Base-by-base conservation (phyloP, 176 grass and related monocot genomes). In the Guadua angustifolia region DNA sequence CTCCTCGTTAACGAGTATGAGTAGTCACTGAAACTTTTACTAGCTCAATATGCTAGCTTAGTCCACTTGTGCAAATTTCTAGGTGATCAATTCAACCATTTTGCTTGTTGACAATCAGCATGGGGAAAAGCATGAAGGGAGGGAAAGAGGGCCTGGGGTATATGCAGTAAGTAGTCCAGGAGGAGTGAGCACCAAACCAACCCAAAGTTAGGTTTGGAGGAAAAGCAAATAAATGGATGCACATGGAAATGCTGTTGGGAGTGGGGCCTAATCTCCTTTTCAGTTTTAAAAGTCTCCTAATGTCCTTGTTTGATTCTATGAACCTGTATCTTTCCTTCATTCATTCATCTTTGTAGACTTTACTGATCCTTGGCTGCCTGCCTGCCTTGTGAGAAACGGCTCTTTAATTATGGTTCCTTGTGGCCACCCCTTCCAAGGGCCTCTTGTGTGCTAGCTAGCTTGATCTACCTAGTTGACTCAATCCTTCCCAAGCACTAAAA, bases 221-320 rank as follows among this genome's bases (percentile, higher is more conserved):
- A 86, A 93, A 94, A 94, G 89, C 84, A 86, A 89, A 90, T 92
- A 80, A 88, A 94, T 94, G 84, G 91, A 94, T 86, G 94, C 94
- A 94, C 94, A 94, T 94, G 89, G 55, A 88, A 77, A 59, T 82
- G 86, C 73, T 66, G 78, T 89, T 89, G 79, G 64, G 73, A 32
- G 55, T 71, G 49, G 73, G 57, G 7, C 77, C 63, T 33, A 38
- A 44, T 29, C n/a, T 90, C 75, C 88, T 92, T 92, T 95, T 92
- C 86, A 81, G 77, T 81, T 95, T 90, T 87, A 90, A 79, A 92
- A 86, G 85, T 72, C 55, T 72, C 55, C 33, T 46, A 53, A 22
- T 83, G 79, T 81, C 82, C 68, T 86, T 84, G 80, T 84, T 71
- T 75, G 87, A 80, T 89, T 85, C 76, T 24, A 69, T 75, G 77